A percentile compares a stretch with the other conserved stretches of the same genome.
Conservation (phyloP, 2,329 filamentous ascomycete genomes). For the Aphanocladium album region DNA sequence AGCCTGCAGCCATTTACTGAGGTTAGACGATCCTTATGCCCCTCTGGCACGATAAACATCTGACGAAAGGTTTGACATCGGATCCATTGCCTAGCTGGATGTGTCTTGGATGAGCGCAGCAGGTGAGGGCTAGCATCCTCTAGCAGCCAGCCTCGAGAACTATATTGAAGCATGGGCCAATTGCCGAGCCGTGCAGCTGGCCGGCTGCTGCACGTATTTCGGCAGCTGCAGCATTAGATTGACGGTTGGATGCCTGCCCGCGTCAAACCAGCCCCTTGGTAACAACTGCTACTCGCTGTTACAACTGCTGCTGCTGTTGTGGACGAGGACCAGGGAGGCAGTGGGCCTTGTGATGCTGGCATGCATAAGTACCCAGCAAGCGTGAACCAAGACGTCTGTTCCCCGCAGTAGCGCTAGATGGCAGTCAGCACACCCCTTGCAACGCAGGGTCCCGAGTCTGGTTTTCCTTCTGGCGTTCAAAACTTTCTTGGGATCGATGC, state of each 20-base stretch:
- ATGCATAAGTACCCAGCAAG: background rate
- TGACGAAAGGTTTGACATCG: background rate
- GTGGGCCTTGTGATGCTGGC: background rate
- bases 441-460: background rate
- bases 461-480: background rate
- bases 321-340: background rate
- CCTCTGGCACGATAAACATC: background rate
- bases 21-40: background rate
- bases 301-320: background rate
- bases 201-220: background rate
- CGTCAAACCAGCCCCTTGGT: background rate
- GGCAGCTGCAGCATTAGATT: background rate
- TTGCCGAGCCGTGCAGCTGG: background rate
- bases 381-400: conserved; percentile 3
- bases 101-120: background rate
- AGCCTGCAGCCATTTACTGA: background rate
- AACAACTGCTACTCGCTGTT: background rate
- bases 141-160: background rate
- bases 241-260: background rate
- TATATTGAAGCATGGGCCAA: background rate
- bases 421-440: background rate
- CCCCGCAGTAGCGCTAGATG: conserved; percentile 9
- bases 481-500: background rate
- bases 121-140: background rate
- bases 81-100: background rate